These are phyloP conservation scores for Lachancea sp. DNA, from an alignment of 805 yeast genomes.

Conservation along the genomic window DNA sequence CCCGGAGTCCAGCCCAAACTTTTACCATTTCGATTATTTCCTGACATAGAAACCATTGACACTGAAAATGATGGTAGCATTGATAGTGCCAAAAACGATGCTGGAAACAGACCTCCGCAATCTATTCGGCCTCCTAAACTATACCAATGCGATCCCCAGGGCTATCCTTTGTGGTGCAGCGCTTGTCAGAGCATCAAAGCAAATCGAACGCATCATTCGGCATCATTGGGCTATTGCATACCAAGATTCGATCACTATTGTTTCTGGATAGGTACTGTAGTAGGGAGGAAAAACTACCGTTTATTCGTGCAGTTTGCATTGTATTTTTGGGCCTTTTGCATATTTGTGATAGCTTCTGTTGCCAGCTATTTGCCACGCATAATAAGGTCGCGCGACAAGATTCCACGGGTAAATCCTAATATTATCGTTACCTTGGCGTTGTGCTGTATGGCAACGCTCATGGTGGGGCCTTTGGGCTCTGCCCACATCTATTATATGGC, in stretches of 20 bases:
- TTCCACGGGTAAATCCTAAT: conserved; percentile 39
- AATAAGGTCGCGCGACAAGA: conserved; percentile 13
- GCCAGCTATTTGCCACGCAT: conserved; percentile 31
- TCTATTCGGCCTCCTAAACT: conserved; percentile 44
- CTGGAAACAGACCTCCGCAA: conserved; percentile 1
- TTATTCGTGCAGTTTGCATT: conserved; percentile 49
- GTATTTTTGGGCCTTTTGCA: conserved; percentile 34
- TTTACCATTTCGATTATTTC: conserved; percentile 20
- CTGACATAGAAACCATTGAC: conserved; percentile 2
- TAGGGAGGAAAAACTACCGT: conserved; percentile 62
- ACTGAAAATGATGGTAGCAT: not conserved
- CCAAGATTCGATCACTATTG: conserved; percentile 82
- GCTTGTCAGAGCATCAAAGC: conserved; percentile 59
- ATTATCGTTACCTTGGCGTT: conserved; percentile 43
- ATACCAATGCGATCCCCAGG: conserved; percentile 64
- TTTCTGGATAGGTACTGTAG: conserved; percentile 62
- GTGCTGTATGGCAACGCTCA: conserved; percentile 39
- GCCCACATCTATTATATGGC: conserved; percentile 42
- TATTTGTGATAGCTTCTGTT: conserved; percentile 36
- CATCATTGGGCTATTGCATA: conserved; percentile 49
- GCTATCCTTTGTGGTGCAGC: conserved; percentile 73
- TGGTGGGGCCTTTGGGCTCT: conserved; percentile 38
- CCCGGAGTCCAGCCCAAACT: conserved; percentile 26
- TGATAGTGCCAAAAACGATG: not conserved
- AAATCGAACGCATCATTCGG: conserved; percentile 66